Evolutionary conservation across 768 basidiomycete species (phyloP).

Genomic region (Arthromyces matolae): DNA sequence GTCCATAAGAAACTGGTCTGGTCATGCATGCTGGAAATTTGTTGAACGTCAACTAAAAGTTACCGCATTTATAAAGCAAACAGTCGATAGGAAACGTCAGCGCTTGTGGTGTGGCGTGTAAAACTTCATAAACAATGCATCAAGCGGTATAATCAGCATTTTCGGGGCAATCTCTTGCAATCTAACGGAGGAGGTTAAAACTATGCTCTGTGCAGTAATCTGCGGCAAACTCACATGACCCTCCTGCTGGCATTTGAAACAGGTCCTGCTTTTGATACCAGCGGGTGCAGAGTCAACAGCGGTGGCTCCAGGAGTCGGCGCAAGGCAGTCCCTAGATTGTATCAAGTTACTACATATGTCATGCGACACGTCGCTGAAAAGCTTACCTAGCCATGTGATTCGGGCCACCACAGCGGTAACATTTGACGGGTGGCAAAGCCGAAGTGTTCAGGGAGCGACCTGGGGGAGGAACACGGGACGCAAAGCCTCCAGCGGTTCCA

Average conservation of each 20-base stretch:
- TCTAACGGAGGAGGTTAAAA: conserved; percentile 34
- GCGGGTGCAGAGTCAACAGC: conserved; percentile 45
- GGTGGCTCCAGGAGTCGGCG: conserved; percentile 65
- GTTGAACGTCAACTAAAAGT: no score
- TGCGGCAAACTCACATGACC: conserved; percentile 63
- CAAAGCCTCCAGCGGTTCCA: conserved; percentile 45
- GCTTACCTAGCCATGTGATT: conserved; percentile 88
- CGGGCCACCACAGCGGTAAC: conserved; percentile 84
- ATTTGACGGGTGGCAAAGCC: conserved; percentile 78
- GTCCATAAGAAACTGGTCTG: no score
- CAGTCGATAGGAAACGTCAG: no score
- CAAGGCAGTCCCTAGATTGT: conserved; percentile 70
- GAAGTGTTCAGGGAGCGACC: conserved; percentile 74
- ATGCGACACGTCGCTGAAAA: conserved; percentile 9
- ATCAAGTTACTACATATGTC: conserved; percentile 4
- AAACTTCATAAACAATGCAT: conserved; percentile 19
- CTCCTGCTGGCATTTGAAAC: conserved; percentile 85
- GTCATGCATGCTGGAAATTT: no score
- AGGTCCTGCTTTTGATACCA: conserved; percentile 68
- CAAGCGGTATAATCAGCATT: conserved; percentile 48
- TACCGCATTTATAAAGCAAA: no score
- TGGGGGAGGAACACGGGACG: conserved; percentile 67
- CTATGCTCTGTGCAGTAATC: neutral
- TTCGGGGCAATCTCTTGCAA: conserved; percentile 65
- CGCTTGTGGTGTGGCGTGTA: no score